Evolutionary conservation across 2,329 filamentous ascomycete genomes (phyloP), one percentile per base, ranked within the genome.

Genomic region (Penicillium decumbens): DNA sequence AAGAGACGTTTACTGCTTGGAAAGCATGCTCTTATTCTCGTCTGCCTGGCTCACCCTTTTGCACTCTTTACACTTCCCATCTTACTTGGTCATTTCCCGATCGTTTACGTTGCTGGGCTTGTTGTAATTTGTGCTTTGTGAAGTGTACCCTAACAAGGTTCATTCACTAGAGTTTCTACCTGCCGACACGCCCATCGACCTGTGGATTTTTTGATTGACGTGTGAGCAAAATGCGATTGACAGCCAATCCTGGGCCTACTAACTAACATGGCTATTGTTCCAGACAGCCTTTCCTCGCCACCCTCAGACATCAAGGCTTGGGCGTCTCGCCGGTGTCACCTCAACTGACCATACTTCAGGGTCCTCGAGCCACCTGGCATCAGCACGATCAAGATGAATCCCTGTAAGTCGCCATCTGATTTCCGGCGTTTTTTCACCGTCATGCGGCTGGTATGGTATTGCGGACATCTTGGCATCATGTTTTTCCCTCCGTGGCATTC

Each of bases 291-390:
- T 12, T 24, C 33, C 49, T 57, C 53, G 45, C 48, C 51, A 52
- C 54, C 48, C 47, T 50, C 47, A 50, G 41, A 57, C 43, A 38
- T 56, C 58, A 51, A 59, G 37, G 29, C 45, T 52, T 57, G 49
- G 55, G 52, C 52, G 55, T 60, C 49, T 51, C 49, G 56, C 52
- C 47, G 51, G 58, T 59, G 58, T 60, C 53, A 56, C 53, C 44
- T 62, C 49, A 54, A 45, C 40, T 49, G 45, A 30, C 53, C 43
- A 54, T 56, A 42, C 50, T 48, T 59, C 49, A 59, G 51, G 55
- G 53, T 56, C 58, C 48, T 59, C 53, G 52, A 61, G 53, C 44
- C 51, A 59, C 49, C 58, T 53, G 42, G 50, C 24, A 64, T 56
- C 56, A 54, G 41, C 46, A 50, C 49, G 32, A 47, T 58, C 50